Evolutionary conservation across 1,284 basidiomycete species (phyloP), one percentile per base, ranked within the genome.

Genomic region (Ganoderma resinaceum): DNA sequence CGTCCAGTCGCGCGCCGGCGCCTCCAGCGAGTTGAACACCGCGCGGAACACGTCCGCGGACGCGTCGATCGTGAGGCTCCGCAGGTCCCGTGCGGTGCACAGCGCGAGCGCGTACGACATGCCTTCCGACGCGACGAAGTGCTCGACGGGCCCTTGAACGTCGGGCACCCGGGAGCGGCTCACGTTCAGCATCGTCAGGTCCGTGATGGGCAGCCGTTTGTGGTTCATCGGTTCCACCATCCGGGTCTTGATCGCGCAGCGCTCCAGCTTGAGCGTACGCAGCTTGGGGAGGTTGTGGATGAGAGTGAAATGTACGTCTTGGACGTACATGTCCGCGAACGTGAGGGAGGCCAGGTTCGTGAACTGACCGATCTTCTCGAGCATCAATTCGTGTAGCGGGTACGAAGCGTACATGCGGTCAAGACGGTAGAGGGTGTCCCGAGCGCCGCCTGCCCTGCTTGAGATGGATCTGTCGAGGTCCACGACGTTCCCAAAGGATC

Each of bases 21-120:
- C 65, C 16, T 72, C 71, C 37, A 69, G 71, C 26, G 64, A 69
- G 9, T 67, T 74, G 64, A 78, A 82, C 35, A 81, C 75, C 59
- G 68, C 67, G 31, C 74, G 75, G 72, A 82, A 80, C 20, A 83
- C 77, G 67, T 81, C 80, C 29, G 82, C 82, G 2, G 80, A 80
- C 61, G 75, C 76, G 68, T 83, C 82, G 68, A 83, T 77, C 61
- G 77, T 78, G 29, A 83, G 74, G 31, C 76, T 74, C n/a, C 78
- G 78, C n/a, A 83, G 78, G 7, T 73, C 75, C 29, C 74, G 74
- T 1, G 75, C 82, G 46, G 74, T 75, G n/a, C 75, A 79, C 40
- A 82, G 77, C 2, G 72, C 70, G 66, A 78, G 75, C 3, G 73
- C 70, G 57, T 72, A 69, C 3, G 69, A 61, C 57, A 77, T 66